These are phyloP conservation scores for Larix kaempferi DNA, from an alignment of 75 land plant species.

Conservation along the genomic window DNA sequence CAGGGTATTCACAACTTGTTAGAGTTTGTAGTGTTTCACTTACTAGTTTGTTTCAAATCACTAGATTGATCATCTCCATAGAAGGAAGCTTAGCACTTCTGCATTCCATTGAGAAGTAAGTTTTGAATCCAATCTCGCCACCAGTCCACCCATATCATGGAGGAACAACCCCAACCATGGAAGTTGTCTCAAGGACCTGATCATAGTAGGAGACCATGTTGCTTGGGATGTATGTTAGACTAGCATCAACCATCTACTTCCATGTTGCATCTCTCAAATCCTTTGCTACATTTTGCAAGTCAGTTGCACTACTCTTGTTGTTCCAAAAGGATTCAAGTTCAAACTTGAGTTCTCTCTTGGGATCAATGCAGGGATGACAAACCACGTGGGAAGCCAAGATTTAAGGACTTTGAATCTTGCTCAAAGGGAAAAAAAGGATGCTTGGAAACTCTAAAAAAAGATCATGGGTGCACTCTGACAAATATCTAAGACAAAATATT, in stretches of 20 bases:
- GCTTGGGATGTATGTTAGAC: conserved; percentile 69
- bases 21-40: conserved; percentile 7
- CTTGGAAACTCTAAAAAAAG: no score
- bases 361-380: conserved; percentile 70
- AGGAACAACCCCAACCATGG: conserved; percentile 78
- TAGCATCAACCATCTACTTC: conserved; percentile 67
- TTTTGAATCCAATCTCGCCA: conserved; percentile 67
- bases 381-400: conserved; percentile 62
- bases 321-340: conserved; percentile 75
- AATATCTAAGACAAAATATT: no score
- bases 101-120: conserved; percentile 74
- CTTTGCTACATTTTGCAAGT: conserved; percentile 51
- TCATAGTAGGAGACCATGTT: conserved; percentile 83
- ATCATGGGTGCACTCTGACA: no score
- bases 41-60: conserved; percentile 94
- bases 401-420: background rate
- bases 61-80: conserved; percentile 94
- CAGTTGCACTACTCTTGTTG: conserved; percentile 50
- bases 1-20: background rate
- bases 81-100: conserved; percentile 74
- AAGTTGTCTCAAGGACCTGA: conserved; percentile 74
- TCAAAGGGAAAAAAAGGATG: background rate
- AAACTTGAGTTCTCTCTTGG: conserved; percentile 74
- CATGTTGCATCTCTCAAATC: conserved; percentile 58
- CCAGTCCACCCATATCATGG: conserved; percentile 62